Evolutionary conservation across 2,329 filamentous ascomycete genomes (phyloP), one percentile per base, ranked within the genome.

Genomic region (Madurella mycetomatis): DNA sequence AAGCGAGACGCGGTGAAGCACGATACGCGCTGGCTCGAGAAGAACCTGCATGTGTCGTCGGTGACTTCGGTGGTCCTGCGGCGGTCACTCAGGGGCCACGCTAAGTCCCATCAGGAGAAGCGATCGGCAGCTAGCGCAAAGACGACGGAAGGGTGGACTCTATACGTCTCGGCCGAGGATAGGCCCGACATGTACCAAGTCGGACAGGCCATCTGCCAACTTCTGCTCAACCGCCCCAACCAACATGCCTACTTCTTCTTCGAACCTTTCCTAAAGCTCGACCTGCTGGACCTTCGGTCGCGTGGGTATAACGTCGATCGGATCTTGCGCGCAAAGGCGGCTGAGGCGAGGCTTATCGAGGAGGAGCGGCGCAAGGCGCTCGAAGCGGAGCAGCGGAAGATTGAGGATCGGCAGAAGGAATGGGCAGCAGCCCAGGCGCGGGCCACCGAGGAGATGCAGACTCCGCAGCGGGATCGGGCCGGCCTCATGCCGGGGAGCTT

Each of bases 251-350:
- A 90, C 51, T 81, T 96, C 53, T 92, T 94, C 51, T 84, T 99
- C 53, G 94, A 97, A 71, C 92, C 90, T 50, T 87, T 99, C 59
- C 75, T 99, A 39, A 92, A 88, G 54, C 85, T 94, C 9, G 90
- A 92, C 62, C 77, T 99, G 19, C 81, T 88, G 45, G 86, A 92
- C 49, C 74, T 99, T 41, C 86, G 90, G 64, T 84, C 85, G 56
- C 90, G 94, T 60, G 94, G 94, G 1, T 97, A 96, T 76, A 97
- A 99, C 62, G 94, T 99, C 40, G 90, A 96, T 66, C 87, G 94
- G 47, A 97, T 99, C 58, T 78, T 99, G 18, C 84, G 90, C 39
- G 87, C 87, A 51, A 95, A 95, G 73, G 90, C 88, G 17, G 88
- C 89, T 2, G 91, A 97, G 69, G 89, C 90, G 5, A 83, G 89